Conservation (phyloP, 202 grass and related monocot species). For the Setaria viridis region DNA sequence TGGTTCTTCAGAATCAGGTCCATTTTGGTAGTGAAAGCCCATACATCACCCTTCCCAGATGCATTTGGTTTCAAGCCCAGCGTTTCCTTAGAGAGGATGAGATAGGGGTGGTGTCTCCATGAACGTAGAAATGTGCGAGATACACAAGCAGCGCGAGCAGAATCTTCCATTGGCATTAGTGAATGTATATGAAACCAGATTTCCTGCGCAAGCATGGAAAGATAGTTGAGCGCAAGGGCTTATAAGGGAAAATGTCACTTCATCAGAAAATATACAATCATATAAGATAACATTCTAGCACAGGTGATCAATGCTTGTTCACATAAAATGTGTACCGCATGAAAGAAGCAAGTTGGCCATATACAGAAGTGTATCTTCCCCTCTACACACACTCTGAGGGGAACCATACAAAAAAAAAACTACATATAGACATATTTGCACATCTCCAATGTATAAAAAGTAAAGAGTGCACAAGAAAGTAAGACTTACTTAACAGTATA, state of each 20-base stretch:
- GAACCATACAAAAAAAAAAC: not conserved
- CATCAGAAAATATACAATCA: not conserved
- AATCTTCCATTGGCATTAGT: conserved; percentile 25
- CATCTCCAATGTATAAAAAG: not conserved
- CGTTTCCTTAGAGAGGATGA: conserved; percentile 3
- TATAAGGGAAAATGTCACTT: no score
- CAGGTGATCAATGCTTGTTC: not conserved
- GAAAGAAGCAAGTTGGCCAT: not conserved
- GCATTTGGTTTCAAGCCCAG: not conserved
- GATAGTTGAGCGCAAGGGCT: no score
- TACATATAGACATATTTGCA: not conserved
- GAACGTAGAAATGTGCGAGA: conserved; percentile 4
- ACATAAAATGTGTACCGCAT: not conserved
- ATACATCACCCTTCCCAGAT: not conserved
- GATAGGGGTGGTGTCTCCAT: not conserved
- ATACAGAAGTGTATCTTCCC: not conserved
- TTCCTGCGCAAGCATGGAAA: conserved; percentile 2
- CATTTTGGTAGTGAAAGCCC: not conserved
- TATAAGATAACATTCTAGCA: not conserved
- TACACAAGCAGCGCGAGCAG: conserved; percentile 8
- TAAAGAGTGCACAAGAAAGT: not conserved
- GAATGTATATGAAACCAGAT: conserved; percentile 11
- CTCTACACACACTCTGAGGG: not conserved
- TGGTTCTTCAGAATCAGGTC: not conserved
- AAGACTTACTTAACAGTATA: not conserved